Conservation (phyloP, 441 rosid species). For the Biscutella laevigata region DNA sequence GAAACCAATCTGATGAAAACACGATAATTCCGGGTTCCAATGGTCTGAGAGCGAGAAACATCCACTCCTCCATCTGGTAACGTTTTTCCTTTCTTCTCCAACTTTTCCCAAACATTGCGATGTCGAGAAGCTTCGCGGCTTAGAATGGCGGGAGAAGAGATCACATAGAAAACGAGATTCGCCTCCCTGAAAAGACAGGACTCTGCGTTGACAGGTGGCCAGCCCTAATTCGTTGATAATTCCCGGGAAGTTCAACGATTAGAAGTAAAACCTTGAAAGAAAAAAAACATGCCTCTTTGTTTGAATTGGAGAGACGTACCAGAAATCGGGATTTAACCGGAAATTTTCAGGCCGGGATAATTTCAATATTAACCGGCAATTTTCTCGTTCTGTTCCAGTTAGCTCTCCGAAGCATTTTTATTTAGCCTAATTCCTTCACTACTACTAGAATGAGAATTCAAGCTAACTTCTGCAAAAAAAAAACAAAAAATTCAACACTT, state of each 20-base stretch:
- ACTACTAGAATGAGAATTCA: too few relatives aligned
- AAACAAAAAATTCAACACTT: too few relatives aligned
- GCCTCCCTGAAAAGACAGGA: constrained; percentile 28
- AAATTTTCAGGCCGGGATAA: neutral
- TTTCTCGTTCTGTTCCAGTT: neutral
- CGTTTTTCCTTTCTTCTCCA: constrained; percentile 4
- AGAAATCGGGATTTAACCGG: neutral
- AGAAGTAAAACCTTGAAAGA: neutral
- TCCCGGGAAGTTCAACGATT: constrained; percentile 1
- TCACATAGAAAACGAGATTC: constrained; percentile 10
- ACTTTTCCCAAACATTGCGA: constrained; percentile 26
- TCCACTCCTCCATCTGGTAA: constrained; percentile 16
- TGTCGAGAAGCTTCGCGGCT: constrained; percentile 29
- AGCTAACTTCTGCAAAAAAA: neutral
- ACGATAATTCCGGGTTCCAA: constrained; percentile 53
- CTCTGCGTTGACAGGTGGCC: constrained; percentile 35
- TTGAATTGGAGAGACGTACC: neutral
- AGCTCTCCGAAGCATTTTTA: neutral
- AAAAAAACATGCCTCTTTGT: neutral
- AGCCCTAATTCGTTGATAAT: constrained; percentile 27
- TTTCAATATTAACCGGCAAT: neutral
- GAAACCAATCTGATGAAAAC: constrained; percentile 67
- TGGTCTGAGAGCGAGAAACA: constrained; percentile 42
- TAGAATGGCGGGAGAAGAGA: constrained; percentile 16
- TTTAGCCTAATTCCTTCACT: too few relatives aligned